These are phyloP conservation scores for Neurospora intermedia DNA, from an alignment of 495 filamentous ascomycete species.

Conservation along the genomic window DNA sequence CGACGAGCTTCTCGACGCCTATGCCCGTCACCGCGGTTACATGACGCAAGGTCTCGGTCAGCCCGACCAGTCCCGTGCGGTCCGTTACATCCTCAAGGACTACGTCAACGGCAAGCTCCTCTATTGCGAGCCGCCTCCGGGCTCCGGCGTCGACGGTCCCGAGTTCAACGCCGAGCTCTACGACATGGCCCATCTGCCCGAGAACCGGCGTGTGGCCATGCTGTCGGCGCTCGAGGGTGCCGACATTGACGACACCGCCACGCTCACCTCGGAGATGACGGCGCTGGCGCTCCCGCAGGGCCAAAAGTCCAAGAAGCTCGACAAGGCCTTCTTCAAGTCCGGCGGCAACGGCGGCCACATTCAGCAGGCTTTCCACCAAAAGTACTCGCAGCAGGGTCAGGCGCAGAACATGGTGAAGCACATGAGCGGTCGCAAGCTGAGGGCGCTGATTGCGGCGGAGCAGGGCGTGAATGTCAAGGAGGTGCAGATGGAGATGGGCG, in stretches of 20 bases:
- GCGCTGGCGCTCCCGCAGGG: constrained; percentile 42
- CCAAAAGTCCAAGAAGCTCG: constrained; percentile 60
- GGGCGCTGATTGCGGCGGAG: constrained; percentile 74
- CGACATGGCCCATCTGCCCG: constrained; percentile 64
- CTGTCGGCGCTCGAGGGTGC: constrained; percentile 34
- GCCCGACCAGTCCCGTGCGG: constrained; percentile 88
- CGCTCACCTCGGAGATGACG: constrained; percentile 21
- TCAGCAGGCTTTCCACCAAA: constrained; percentile 71
- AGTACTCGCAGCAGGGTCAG: constrained; percentile 72
- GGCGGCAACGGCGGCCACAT: constrained; percentile 53
- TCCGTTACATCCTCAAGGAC: constrained; percentile 86
- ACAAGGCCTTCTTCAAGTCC: constrained; percentile 76
- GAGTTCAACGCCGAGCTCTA: constrained; percentile 89
- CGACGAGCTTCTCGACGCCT: constrained; percentile 76
- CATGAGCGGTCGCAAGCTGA: constrained; percentile 73
- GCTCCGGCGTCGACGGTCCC: constrained; percentile 49
- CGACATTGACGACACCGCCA: constrained; percentile 12
- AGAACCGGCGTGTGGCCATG: constrained; percentile 55
- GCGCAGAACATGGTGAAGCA: constrained; percentile 40
- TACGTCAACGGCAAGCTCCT: constrained; percentile 94
- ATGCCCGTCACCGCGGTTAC: constrained; percentile 83
- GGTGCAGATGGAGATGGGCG: constrained; percentile 44
- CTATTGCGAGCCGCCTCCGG: constrained; percentile 80
- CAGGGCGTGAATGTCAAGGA: constrained; percentile 77
- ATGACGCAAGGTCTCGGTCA: constrained; percentile 76